Base-by-base conservation (phyloP, 2,329 filamentous ascomycete genomes). In the Emericellopsis atlantica region DNA sequence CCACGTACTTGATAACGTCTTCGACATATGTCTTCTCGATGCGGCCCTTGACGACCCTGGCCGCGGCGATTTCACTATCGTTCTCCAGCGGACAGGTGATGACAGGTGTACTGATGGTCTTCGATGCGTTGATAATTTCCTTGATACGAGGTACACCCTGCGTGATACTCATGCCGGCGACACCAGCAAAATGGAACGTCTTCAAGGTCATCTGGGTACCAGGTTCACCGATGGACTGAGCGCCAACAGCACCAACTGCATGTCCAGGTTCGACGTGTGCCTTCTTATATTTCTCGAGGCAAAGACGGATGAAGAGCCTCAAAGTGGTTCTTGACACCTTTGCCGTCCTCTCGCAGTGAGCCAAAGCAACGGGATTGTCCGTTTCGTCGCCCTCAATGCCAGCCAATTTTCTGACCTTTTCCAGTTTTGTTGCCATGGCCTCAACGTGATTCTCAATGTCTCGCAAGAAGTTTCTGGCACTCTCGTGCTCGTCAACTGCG, bases 161-260 rank as follows among this genome's bases (percentile, higher is more conserved):
- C 0, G 92, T 98, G 56, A 98, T 95, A 73, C 87, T 95, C 92
- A 98, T 96, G 59, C 90, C 90, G 35, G 92, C 92, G 48, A 98
- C 92, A 84, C 92, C 92, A 57, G 92, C 92, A 69, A 98, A 98
- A 83, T 96, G 92, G 78, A 96, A 96, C 57, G 92, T 96, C 66
- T 96, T 96, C 48, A 98, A 67, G 1, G 92, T 98, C 92, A 98
- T 98, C 62, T 98, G 92, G 1, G 92, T 98, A 58, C 92, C 92
- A 0, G 92, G 92, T 56, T 98, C 92, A 63, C 92, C 92, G 51
- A 98, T 98, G 1, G 90, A 96, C 60, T 98, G 92, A 2, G 92
- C 92, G 48, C 92, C 92, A 32, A 96, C 88, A 14, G 92, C 92
- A 46, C 92, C 92, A 1, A 98, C 92, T 5, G 92, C 89, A 55